Evolutionary conservation across 495 filamentous ascomycete genomes (phyloP).

Genomic region (Hypoxylon subgilvum): DNA sequence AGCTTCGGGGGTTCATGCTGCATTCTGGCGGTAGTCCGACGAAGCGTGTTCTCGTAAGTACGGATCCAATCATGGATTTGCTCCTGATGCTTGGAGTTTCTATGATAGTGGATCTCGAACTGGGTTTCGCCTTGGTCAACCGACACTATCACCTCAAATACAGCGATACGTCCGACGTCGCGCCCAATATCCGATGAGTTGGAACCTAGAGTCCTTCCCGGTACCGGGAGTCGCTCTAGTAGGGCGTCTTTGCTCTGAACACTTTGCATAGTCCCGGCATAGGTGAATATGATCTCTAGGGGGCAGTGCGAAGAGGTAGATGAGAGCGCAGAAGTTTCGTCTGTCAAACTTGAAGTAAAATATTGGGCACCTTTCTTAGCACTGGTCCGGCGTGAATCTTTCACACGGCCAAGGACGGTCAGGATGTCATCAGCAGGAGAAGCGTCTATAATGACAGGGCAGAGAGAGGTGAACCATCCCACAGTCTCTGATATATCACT

Average conservation of each 20-base stretch:
- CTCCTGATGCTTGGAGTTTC: conserved; percentile 62
- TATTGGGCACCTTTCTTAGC: conserved; percentile 54
- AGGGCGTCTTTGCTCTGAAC: conserved; percentile 66
- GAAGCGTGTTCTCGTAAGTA: conserved; percentile 62
- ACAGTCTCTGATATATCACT: conserved; percentile 55
- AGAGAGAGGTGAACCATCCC: conserved; percentile 58
- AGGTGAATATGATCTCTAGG: conserved; percentile 75
- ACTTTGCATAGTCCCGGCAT: conserved; percentile 68
- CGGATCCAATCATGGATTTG: conserved; percentile 65
- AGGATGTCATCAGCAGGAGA: conserved; percentile 49
- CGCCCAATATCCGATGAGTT: conserved; percentile 63
- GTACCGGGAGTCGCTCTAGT: conserved; percentile 61
- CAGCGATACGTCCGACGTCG: conserved; percentile 63
- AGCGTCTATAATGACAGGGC: conserved; percentile 43
- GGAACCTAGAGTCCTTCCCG: conserved; percentile 46
- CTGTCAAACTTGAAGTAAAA: conserved; percentile 47
- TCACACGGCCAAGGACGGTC: conserved; percentile 48
- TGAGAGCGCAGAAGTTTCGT: conserved; percentile 32
- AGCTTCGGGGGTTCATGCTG: conserved; percentile 55
- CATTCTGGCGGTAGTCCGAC: conserved; percentile 57
- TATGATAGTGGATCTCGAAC: conserved; percentile 70
- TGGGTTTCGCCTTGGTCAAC: conserved; percentile 65
- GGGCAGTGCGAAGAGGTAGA: conserved; percentile 60
- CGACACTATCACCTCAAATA: conserved; percentile 68
- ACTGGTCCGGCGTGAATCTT: conserved; percentile 47